Conservation (phyloP, 192 early-diverging fungal species). For the Paraglomus occultum region DNA sequence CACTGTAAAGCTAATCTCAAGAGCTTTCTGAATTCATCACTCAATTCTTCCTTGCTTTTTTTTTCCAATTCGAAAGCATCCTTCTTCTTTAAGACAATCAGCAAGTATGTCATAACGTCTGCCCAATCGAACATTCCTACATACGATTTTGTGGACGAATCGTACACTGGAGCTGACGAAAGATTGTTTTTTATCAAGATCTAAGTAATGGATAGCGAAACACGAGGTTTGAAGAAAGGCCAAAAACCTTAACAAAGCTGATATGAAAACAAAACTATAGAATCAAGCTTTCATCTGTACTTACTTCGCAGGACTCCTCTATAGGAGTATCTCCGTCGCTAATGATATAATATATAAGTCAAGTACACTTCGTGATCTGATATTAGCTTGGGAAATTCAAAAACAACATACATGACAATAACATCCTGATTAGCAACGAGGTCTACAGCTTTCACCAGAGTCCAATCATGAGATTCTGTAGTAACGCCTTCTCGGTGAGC, state of each 20-base stretch:
- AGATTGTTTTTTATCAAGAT: constrained; percentile 70
- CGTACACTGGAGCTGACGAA: constrained; percentile 79
- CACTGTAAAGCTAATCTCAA: constrained; percentile 48
- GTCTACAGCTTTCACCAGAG: constrained; percentile 53
- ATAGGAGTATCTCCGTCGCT: constrained; percentile 58
- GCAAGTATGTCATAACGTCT: constrained; percentile 74
- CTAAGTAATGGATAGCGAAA: constrained; percentile 4
- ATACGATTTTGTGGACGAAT: constrained; percentile 52
- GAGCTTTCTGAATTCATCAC: constrained; percentile 59
- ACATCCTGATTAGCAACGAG: constrained; percentile 64
- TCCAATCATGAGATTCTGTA: constrained; percentile 58
- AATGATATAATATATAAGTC: background rate
- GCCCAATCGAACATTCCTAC: constrained; percentile 86
- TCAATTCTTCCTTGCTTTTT: constrained; percentile 34
- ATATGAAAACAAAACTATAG: background rate
- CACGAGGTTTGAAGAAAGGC: background rate
- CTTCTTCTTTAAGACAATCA: constrained; percentile 62
- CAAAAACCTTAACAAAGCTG: background rate
- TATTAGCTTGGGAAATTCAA: background rate
- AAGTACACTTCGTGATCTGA: background rate
- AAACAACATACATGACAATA: constrained; percentile 55
- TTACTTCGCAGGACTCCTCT: constrained; percentile 67
- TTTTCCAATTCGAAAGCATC: constrained; percentile 31
- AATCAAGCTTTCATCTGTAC: background rate
- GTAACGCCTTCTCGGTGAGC: constrained; percentile 43